phyloP scores from a whole-genome alignment of 139 green algal genomes.

The Marvania coccoides region DNA sequence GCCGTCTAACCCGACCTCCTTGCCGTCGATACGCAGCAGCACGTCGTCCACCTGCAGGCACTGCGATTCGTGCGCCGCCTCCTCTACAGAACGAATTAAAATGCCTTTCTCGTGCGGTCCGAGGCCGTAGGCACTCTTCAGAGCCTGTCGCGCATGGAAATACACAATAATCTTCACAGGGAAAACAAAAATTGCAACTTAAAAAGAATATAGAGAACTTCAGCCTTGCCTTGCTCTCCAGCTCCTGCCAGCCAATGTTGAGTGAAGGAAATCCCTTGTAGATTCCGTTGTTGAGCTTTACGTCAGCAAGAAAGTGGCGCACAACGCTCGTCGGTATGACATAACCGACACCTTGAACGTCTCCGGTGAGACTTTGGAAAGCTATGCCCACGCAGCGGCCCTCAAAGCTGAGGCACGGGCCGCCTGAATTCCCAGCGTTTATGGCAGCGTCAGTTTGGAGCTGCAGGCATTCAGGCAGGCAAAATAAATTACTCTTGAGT shows the following conservation, averaged over 20 bases:
- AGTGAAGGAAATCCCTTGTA: constrained; percentile 85
- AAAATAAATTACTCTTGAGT: too few relatives aligned
- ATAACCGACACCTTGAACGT: constrained; percentile 76
- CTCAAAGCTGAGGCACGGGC: constrained; percentile 74
- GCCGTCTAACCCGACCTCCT: constrained; percentile 81
- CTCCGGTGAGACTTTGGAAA: constrained; percentile 79
- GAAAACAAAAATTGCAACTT: too few relatives aligned
- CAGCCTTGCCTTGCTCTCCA: constrained; percentile 89
- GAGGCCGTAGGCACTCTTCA: constrained; percentile 64
- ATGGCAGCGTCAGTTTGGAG: constrained; percentile 69
- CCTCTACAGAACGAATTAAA: constrained; percentile 57
- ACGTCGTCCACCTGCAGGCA: constrained; percentile 72
- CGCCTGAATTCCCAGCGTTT: constrained; percentile 64
- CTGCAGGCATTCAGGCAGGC: too few relatives aligned
- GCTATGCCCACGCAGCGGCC: constrained; percentile 89
- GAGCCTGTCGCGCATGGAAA: too few relatives aligned
- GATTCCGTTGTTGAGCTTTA: constrained; percentile 14
- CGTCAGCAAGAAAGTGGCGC: constrained; percentile 86
- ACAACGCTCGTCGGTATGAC: constrained; percentile 93
- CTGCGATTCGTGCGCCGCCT: constrained; percentile 42
- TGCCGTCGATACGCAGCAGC: constrained; percentile 79
- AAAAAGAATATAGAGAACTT: too few relatives aligned
- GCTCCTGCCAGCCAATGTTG: constrained; percentile 86
- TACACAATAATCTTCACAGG: too few relatives aligned
- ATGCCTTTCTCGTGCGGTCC: constrained; percentile 38